phyloP scores from a whole-genome alignment of 331 rosid species.

The Ulmus americana region DNA sequence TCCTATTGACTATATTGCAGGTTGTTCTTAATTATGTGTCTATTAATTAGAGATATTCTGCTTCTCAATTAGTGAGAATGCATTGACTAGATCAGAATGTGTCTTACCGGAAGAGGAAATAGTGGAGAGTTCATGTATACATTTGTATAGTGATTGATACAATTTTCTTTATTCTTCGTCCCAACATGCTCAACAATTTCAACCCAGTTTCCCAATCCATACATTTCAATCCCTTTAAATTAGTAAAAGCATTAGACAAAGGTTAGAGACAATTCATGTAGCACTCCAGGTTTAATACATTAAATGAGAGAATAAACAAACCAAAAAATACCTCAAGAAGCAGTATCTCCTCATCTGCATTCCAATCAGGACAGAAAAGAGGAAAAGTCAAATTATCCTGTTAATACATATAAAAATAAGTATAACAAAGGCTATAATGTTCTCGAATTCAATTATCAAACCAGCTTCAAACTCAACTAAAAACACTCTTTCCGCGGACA shows the following conservation, averaged over 20 bases:
- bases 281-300: conserved; percentile 1
- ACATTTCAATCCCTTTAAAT: conserved; percentile 87
- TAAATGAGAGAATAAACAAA: conserved; percentile 13
- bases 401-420: conserved; percentile 22
- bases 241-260: conserved; percentile 20
- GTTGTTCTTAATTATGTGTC: no score
- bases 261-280: conserved; percentile 6
- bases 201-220: conserved; percentile 94
- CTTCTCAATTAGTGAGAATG: no score
- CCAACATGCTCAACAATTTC: conserved; percentile 99
- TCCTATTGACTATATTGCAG: no score
- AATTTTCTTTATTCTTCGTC: conserved; percentile 83
- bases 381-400: conserved; percentile 94
- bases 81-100: conserved; percentile 22
- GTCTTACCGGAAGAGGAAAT: conserved; percentile 92
- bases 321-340: conserved; percentile 69
- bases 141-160: conserved; percentile 79
- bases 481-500: neutral
- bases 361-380: conserved; percentile 93
- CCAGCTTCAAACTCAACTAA: neutral
- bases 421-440: conserved; percentile 5
- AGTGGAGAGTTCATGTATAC: conserved; percentile 67
- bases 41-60: no score
- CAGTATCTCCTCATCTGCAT: conserved; percentile 94
- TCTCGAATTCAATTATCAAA: neutral